phyloP scores from a whole-genome alignment of 306 rosid genomes.

The Cucurbita pepo region DNA sequence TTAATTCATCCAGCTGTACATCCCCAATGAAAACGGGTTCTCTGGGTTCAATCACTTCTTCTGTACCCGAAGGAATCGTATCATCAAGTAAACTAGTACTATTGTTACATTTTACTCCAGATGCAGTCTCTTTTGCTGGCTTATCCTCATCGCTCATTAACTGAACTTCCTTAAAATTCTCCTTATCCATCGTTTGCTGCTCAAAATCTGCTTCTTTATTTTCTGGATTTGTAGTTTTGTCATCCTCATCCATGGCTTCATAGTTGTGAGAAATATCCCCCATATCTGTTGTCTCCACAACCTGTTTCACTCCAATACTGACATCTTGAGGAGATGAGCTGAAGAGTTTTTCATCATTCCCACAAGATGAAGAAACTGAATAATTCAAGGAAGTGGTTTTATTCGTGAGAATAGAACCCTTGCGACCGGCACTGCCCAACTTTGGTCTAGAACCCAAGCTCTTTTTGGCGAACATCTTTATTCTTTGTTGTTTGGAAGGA shows the following conservation, averaged over 20 bases:
- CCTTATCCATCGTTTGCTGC: conserved; percentile 16
- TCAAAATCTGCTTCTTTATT: conserved; percentile 29
- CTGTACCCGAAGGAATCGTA: conserved; percentile 15
- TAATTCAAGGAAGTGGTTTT: conserved; percentile 15
- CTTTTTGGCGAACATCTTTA: conserved; percentile 36
- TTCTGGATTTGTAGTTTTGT: conserved; percentile 63
- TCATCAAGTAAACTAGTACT: conserved; percentile 14
- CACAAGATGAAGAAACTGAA: conserved; percentile 8
- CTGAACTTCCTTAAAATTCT: conserved; percentile 9
- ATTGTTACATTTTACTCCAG: conserved; percentile 6
- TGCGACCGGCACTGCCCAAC: conserved; percentile 25
- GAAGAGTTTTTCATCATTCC: conserved; percentile 9
- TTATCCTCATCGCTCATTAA: conserved; percentile 7
- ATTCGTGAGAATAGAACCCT: conserved; percentile 20
- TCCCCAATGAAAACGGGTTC: not conserved
- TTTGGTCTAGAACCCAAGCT: conserved; percentile 47
- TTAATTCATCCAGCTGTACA: conserved; percentile 19
- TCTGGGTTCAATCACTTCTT: conserved; percentile 15
- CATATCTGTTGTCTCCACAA: conserved; percentile 9
- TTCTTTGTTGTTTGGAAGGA: conserved; percentile 20
- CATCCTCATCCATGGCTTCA: conserved; percentile 31
- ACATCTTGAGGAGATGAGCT: conserved; percentile 16
- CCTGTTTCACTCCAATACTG: conserved; percentile 10
- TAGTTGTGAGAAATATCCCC: conserved; percentile 8
- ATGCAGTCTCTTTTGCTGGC: conserved; percentile 14